Evolutionary conservation across 768 basidiomycete species (phyloP), one percentile per base, ranked within the genome.

Genomic region (Russula emetica): DNA sequence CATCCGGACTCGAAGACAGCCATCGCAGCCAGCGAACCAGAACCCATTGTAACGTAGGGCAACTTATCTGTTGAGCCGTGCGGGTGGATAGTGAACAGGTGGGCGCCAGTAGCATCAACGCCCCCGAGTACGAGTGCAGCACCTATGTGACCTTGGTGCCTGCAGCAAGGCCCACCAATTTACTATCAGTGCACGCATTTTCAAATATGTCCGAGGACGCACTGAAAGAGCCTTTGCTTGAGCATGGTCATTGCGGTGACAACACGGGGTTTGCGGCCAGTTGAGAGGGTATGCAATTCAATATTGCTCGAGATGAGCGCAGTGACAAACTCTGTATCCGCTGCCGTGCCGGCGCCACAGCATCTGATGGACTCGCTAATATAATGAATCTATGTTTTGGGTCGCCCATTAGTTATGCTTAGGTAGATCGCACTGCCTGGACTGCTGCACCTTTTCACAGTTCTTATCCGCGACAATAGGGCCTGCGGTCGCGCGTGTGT

Each of bases 221-320:
- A 94, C 92, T 82, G 79, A 79, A 89, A 97, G 44, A 98, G 86
- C 81, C 89, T 90, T 75, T 96, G 95, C 76, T 98, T 98, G 68
- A 98, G 79, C 93, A 98, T 91, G 5, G 96, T 98, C 96, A 99
- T 98, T 6, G 96, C 97, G 0, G 97, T 97, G 56, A 96, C 93
- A 22, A 99, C 94, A 63, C 88, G 83, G 5, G 96, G 94, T 75
- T 92, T 93, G 62, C 96, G 79, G 26, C 94, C 95, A 34, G 92
- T 94, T 20, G 90, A 88, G 34, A 98, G 82, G 1, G 86, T 83
- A 72, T 98, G 96, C 16, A 99, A 80, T 74, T 94, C 92, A 76
- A 99, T 92, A 76, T 97, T 97, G 45, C 92, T 94, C 2, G 92
- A 92, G 72, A 99, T 98, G 72, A 94, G 83, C 16, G 92, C 93